These are phyloP conservation scores for cucumber (Cucumis sativus) DNA, from an alignment of 306 rosid genomes.

Conservation along the genomic window Cucumber_9930_V3 NC_026661.2:16502001-16502500, in stretches of 20 bases:
- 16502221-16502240: too few species aligned
- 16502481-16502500: not conserved
- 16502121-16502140: too few species aligned
- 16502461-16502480: not conserved
- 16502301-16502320: not conserved
- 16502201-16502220: too few species aligned
- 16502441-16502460: not conserved
- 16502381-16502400: not conserved
- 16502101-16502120: too few species aligned
- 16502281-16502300: not conserved
- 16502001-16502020: not conserved
- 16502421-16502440: not conserved
- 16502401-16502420: not conserved
- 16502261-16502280: too few species aligned
- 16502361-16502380: not conserved
- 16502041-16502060: not conserved
- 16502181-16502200: too few species aligned
- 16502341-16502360: not conserved
- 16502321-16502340: not conserved
- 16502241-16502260: not conserved
- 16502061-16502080: not conserved
- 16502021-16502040: not conserved
- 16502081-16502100: not conserved
- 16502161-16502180: too few species aligned
- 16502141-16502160: too few species aligned